Evolutionary conservation across 495 filamentous ascomycete genomes (phyloP), one percentile per base, ranked within the genome.

Genomic region (Penicillium angulare): DNA sequence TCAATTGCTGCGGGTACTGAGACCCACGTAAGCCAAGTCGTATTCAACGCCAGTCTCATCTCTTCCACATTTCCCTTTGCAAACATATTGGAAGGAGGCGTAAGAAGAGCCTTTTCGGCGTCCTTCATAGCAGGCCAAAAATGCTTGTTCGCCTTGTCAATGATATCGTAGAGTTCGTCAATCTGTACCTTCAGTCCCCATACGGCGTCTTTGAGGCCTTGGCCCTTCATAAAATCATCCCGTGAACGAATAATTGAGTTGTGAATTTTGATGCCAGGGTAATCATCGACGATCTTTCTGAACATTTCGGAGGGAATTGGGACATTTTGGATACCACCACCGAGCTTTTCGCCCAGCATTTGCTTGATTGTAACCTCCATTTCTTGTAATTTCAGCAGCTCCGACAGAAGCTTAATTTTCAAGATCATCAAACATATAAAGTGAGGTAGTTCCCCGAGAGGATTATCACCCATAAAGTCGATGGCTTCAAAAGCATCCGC

Each of bases 401-500:
- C 42, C 10, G 50, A 7, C 21, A 54, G 12, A 7, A 49, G 3
- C 26, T 48, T 51, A 38, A 49, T 41, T 22, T 55, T 59, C 18
- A 55, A 13, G 4, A 59, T 35, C 9, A 40, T 43, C 46, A 54
- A 17, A n/a, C 40, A 34, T 18, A 31, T 12, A 2, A 29, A 5
- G 8, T 35, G 35, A 6, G 39, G 22, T 10, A 57, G 34, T 18
- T 43, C 27, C 8, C 17, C 10, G 4, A 29, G n/a, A 26, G 4
- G 27, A 1, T 3, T 10, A 2, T 17, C 9, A 15, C n/a, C 4
- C 20, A 42, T n/a, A 13, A 16, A 31, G 9, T 55, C 43, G 21
- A 47, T 23, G 10, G 47, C 15, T 52, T 66, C 63, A 18, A 68
- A 62, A 2, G 59, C 52, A 36, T 68, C 60, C 18, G 53, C 63